Evolutionary conservation across 306 rosid genomes (phyloP).

Genomic region (Lablab purpureus): DNA sequence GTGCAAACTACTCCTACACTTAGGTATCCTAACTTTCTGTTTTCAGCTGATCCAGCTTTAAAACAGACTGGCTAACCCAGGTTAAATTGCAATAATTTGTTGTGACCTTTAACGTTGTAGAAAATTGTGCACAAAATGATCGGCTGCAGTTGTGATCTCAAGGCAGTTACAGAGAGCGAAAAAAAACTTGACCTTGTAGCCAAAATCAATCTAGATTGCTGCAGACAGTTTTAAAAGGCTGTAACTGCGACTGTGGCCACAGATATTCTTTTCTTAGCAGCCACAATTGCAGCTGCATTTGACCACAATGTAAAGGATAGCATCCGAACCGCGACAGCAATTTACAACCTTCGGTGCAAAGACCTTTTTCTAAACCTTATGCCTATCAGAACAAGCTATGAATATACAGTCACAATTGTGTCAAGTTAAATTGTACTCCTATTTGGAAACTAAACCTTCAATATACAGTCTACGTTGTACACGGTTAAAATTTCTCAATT

Average conservation of each 20-base stretch:
- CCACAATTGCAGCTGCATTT: background rate
- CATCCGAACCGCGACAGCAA: too few relatives aligned
- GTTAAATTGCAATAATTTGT: background rate
- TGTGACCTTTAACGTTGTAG: too few relatives aligned
- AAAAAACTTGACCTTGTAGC: background rate
- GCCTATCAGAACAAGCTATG: background rate
- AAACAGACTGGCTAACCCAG: background rate
- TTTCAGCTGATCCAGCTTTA: background rate
- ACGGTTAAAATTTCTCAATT: background rate
- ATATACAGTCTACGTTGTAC: background rate
- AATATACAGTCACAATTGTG: background rate
- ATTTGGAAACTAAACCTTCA: background rate
- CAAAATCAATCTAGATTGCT: background rate
- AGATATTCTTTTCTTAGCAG: background rate
- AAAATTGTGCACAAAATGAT: background rate
- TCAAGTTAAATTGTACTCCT: background rate
- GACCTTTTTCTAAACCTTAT: background rate
- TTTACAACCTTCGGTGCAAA: background rate
- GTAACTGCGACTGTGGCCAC: background rate
- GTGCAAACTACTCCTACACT: background rate
- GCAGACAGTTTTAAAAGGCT: background rate
- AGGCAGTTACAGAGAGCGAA: background rate
- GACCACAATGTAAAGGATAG: background rate
- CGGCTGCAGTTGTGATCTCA: background rate
- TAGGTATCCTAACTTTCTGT: background rate